A percentile compares a stretch with the other conserved stretches of the same genome.
These are phyloP conservation scores for Penicillium polonicum DNA, from an alignment of 2,329 filamentous ascomycete genomes.

Conservation along the genomic window DNA sequence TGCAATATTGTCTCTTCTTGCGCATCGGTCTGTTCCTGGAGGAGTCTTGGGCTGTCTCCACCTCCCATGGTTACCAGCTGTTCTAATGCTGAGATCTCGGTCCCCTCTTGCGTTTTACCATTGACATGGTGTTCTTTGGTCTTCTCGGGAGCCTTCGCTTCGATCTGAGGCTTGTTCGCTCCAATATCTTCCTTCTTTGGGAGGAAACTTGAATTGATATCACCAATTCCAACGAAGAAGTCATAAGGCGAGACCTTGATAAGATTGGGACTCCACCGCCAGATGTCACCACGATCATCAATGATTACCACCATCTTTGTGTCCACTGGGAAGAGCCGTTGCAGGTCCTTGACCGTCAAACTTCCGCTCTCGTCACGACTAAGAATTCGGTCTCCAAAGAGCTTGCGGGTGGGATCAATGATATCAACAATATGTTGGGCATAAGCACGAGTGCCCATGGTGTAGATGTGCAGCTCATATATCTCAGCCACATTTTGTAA, in stretches of 20 bases:
- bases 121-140: conserved; percentile 33
- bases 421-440: conserved; percentile 88
- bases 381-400: conserved; percentile 92
- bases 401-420: conserved; percentile 81
- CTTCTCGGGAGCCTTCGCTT: conserved; percentile 27
- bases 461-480: conserved; percentile 97
- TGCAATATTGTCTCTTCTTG: conserved; percentile 86
- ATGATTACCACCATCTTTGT: conserved; percentile 99
- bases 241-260: conserved; percentile 95
- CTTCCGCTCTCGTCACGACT: conserved; percentile 97
- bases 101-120: conserved; percentile 27
- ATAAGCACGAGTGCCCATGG: conserved; percentile 98
- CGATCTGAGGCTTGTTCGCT: conserved; percentile 47
- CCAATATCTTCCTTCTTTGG: conserved; percentile 66
- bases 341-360: conserved; percentile 83
- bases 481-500: conserved; percentile 72
- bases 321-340: conserved; percentile 89
- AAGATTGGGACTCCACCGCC: conserved; percentile 88
- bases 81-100: conserved; percentile 62
- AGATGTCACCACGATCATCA: conserved; percentile 93
- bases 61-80: conserved; percentile 74
- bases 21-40: conserved; percentile 75
- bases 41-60: conserved; percentile 63
- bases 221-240: conserved; percentile 96
- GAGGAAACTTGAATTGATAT: conserved; percentile 97